Evolutionary conservation across 2,329 filamentous ascomycete genomes (phyloP), one percentile per base, ranked within the genome.

Genomic region (Phaeosphaeria sp.): DNA sequence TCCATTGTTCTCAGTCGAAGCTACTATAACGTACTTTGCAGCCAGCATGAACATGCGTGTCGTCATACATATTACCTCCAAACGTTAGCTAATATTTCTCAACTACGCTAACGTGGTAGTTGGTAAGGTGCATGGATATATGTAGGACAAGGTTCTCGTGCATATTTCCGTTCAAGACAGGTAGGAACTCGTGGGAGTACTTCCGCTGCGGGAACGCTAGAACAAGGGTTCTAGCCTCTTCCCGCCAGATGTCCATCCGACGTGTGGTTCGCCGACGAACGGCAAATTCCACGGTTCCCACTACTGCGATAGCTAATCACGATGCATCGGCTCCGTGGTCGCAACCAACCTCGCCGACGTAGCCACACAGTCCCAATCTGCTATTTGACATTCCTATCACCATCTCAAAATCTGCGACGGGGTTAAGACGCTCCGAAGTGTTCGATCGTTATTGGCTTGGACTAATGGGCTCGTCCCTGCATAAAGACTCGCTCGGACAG

Each of bases 401-500:
- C 11, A 36, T 36, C 13, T 11, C 3, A 6, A 36, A 7, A 13
- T 11, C 30, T 36, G 30, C 30, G 13, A 36, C 30, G 30, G 30
- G 3, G 30, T 36, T 15, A 36, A 13, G 30, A 36, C 13, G 13
- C n/a, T 13, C 13, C 30, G 11, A 36, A 36, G 13, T 36, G 6
- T 3, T 36, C 30, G 11, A 36, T 13, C 6, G 13, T 36, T 6
- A 6, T n/a, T 47, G 41, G 27, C 30, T 30, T n/a, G 43, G 36
- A 30, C 52, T 39, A 21, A 46, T 17, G 50, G n/a, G 53, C 30
- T 11, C 6, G 30, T 36, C 30, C 30, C 30, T 66, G 64, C 62
- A 66, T 64, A 39, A 60, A 57, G 55, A 66, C 54, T 54, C 54
- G 59, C 66, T 52, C 30, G 49, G 65, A 66, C 41, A 2, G 64